These are phyloP conservation scores for Calonectria pauciramosa DNA, from an alignment of 2,329 filamentous ascomycete genomes.

Conservation along the genomic window DNA sequence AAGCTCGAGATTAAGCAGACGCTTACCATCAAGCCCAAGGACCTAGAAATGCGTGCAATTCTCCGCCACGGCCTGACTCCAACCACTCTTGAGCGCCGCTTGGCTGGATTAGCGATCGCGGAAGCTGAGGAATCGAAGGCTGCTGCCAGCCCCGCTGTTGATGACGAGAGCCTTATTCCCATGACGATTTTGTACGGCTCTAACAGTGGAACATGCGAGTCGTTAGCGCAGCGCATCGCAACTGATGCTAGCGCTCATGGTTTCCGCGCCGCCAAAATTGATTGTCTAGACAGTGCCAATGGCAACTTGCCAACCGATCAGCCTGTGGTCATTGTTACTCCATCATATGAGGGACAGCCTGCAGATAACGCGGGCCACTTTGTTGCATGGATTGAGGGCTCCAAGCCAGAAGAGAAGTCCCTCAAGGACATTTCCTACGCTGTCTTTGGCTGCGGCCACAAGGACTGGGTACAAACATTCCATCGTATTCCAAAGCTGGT, in stretches of 20 bases:
- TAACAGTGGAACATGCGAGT: conserved; percentile 81
- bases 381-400: conserved; percentile 72
- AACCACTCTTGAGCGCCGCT: conserved; percentile 59
- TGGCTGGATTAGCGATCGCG: conserved; percentile 51
- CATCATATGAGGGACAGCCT: conserved; percentile 80
- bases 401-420: conserved; percentile 58
- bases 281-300: conserved; percentile 71
- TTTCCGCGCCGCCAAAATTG: conserved; percentile 65
- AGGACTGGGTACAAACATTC: conserved; percentile 72
- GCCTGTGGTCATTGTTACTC: conserved; percentile 75
- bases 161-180: conserved; percentile 49
- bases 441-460: conserved; percentile 76
- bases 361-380: conserved; percentile 79
- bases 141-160: conserved; percentile 23
- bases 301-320: conserved; percentile 70
- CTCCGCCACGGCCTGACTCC: conserved; percentile 62
- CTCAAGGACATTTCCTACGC: conserved; percentile 72
- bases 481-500: conserved; percentile 75
- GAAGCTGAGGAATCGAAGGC: conserved; percentile 11
- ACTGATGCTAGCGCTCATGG: conserved; percentile 70
- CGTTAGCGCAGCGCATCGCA: conserved; percentile 74
- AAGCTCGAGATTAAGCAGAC: conserved; percentile 66
- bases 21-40: conserved; percentile 73
- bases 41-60: conserved; percentile 71
- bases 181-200: conserved; percentile 79